A percentile compares a stretch with the other conserved stretches of the same genome.
phyloP scores from a whole-genome alignment of 2,329 filamentous ascomycete genomes.

The Claviceps capensis region DNA sequence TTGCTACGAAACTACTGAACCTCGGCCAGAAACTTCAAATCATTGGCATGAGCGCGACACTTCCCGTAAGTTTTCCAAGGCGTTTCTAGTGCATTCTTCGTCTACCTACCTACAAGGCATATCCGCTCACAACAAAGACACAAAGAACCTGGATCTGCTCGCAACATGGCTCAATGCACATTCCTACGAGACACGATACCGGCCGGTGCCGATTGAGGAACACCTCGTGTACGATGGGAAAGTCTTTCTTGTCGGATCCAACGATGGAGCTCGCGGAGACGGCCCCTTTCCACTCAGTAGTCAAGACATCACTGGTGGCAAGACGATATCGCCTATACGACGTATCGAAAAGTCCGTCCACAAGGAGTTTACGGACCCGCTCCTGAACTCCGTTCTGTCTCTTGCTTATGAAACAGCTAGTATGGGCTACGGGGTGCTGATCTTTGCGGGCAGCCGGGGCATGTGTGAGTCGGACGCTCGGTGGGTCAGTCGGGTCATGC shows the following conservation, averaged over 20 bases:
- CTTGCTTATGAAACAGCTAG: slow-evolving; percentile 54
- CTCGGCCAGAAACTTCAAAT: slow-evolving; percentile 56
- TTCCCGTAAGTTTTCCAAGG: slow-evolving; percentile 39
- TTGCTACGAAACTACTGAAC: slow-evolving; percentile 59
- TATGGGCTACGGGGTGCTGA: slow-evolving; percentile 56
- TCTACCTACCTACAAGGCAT: background rate
- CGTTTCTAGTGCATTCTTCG: background rate
- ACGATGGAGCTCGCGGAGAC: slow-evolving; percentile 39
- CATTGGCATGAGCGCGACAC: slow-evolving; percentile 67
- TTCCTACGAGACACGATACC: slow-evolving; percentile 59
- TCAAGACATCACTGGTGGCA: slow-evolving; percentile 20
- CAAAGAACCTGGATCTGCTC: slow-evolving; percentile 54
- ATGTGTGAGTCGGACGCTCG: slow-evolving; percentile 56
- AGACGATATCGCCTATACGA: slow-evolving; percentile 25
- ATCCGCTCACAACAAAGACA: background rate
- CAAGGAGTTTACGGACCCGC: slow-evolving; percentile 49
- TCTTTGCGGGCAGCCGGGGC: slow-evolving; percentile 59
- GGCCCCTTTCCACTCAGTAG: slow-evolving; percentile 38
- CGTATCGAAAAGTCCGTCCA: slow-evolving; percentile 41
- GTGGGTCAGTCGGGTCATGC: slow-evolving; percentile 54
- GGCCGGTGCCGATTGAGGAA: slow-evolving; percentile 63
- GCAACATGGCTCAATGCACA: slow-evolving; percentile 58
- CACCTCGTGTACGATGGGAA: slow-evolving; percentile 58
- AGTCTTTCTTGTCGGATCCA: slow-evolving; percentile 46
- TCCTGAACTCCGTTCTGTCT: slow-evolving; percentile 57